Base-by-base conservation (phyloP, 495 filamentous ascomycete species). In the Xanthoparmelia taractica region DNA sequence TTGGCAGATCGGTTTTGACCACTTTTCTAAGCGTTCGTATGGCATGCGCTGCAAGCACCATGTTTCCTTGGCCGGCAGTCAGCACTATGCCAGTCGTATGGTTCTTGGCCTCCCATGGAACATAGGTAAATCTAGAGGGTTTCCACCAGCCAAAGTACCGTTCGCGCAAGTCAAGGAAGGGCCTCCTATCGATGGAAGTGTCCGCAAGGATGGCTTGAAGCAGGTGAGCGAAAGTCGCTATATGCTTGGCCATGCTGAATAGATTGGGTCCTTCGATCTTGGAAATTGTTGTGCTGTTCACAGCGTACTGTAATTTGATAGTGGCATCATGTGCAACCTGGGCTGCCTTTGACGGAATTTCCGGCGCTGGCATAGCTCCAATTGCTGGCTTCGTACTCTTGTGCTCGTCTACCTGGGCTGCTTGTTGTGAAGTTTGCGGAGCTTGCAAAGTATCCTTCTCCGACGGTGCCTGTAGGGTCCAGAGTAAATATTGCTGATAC, bases 1-100 rank as follows among this genome's bases (percentile, higher is more conserved):
- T 74, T 13, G 75, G 75, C 0, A 77, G 67, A 25, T 57, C 41
- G 55, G 74, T 76, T 8, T 74, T 52, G 18, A 63, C 72, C 5
- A 75, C 52, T n/a, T 68, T 25, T 8, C 74, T 68, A 37, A 77
- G 61, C 4, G 70, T 33, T 12, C 63, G 67, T 54, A 77, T 76
- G 23, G 65, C 56, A 54, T 70, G 68, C 33, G 27, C 54, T 7
- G 50, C 50, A 43, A 63, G 36, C n/a, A 33, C n/a, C 29, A 63
- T 57, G 25, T 63, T 63, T 11, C 56, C 40, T 38, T 41, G 52
- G 31, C 61, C 61, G 33, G 54, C 61, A 2, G 48, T 57, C 27
- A 63, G 12, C 25, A 63, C 61, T 29, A 63, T 63, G 61, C 61
- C 61, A 33, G 50, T 54, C 6, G 50, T 54, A 6, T 54, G 27